Percentiles rank a stretch among this genome's conserved stretches.
phyloP scores from a whole-genome alignment of 495 filamentous ascomycete genomes.

The Penicillium angulare region DNA sequence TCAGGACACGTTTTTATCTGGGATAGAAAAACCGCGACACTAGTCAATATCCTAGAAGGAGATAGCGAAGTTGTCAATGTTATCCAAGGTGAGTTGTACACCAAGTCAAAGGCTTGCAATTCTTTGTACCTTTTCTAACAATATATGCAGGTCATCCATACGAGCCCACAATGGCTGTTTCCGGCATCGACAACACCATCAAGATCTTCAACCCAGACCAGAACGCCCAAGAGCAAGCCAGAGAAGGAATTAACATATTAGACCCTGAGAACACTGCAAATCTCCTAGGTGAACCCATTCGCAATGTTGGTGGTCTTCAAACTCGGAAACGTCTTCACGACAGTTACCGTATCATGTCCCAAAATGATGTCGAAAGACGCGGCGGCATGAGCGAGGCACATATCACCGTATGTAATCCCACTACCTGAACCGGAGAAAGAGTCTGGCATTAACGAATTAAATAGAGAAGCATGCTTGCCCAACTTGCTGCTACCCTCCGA shows the following conservation, averaged over 20 bases:
- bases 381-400: conserved; percentile 61
- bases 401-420: conserved; percentile 65
- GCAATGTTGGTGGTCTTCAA: conserved; percentile 41
- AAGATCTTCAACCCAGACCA: conserved; percentile 72
- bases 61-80: conserved; percentile 77
- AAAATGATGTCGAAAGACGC: conserved; percentile 63
- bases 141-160: conserved; percentile 67
- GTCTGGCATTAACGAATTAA: too few species aligned
- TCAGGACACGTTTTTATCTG: conserved; percentile 71
- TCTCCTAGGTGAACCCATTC: conserved; percentile 18
- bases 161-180: conserved; percentile 67
- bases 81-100: conserved; percentile 51
- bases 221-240: conserved; percentile 56
- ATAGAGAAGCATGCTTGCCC: conserved; percentile 60
- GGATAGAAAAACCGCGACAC: conserved; percentile 60
- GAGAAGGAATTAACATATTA: conserved; percentile 53
- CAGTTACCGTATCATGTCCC: conserved; percentile 60
- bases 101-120: background rate
- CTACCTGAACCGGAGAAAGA: too few species aligned
- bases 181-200: conserved; percentile 73
- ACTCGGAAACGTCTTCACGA: conserved; percentile 60
- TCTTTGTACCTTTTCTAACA: background rate
- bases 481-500: conserved; percentile 48
- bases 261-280: conserved; percentile 42
- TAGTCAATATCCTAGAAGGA: conserved; percentile 68